Base-by-base conservation (phyloP, 768 basidiomycete species). In the Lentinula sp. region DNA sequence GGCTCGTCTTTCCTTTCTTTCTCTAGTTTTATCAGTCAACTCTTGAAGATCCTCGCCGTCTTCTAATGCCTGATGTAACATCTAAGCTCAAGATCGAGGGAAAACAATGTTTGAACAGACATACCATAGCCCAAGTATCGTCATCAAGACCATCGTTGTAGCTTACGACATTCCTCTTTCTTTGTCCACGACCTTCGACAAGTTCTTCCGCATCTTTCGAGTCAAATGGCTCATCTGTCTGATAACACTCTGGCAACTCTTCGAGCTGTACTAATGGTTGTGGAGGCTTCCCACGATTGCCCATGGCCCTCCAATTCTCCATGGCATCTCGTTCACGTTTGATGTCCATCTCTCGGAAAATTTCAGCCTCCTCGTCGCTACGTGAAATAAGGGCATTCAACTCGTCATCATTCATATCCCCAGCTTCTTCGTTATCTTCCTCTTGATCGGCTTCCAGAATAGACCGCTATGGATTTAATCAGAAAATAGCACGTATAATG, bases 71-170 rank as follows among this genome's bases (percentile, higher is more conserved):
- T 87, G 61, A 48, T 20, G 42, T 53, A 12, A 16, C 16, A 57
- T 54, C 58, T 51, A 56, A 41, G 10, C 56, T 28, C 1, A 18
- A 52, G 62, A 53, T 18, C 46, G 28, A 28, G 18, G 32, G 18
- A 36, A 23, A 33, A 39, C 60, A 10, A 62, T 50, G 18, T 42
- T 18, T 20, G 57, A 23, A 53, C 60, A 16, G 20, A 77, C 81
- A 62, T 69, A 88, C 88, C 81, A 90, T 81, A 36, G 93, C 85
- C 90, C 93, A 97, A 66, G 95, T 88, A 68, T 97, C 96, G 66
- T 98, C 96, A 57, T 86, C 89, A 60, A 98, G 79, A 15, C 95
- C 95, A 69, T 98, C 96, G 62, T 90, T 95, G 69, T 98, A 98
- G 69, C 85, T 88, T 63, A 98, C 93, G 48, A 89, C 81, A 61